Conservation (phyloP, 768 basidiomycete species). For the Termitomyces sp. region DNA sequence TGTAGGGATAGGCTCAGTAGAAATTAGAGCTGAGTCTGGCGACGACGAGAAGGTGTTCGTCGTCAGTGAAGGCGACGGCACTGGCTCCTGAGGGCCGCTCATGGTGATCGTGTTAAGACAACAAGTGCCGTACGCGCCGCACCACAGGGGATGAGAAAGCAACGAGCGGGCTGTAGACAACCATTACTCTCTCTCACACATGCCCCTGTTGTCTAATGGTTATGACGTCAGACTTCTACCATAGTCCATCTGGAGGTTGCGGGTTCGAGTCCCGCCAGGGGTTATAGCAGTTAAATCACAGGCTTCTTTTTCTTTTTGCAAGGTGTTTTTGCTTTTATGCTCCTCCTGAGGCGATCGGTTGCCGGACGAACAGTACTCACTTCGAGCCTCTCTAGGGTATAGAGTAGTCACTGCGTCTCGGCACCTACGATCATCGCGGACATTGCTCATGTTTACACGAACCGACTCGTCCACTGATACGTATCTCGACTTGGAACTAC, state of each 20-base stretch:
- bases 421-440: no score
- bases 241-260: constrained; percentile 67
- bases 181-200: neutral
- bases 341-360: no score
- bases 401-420: no score
- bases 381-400: no score
- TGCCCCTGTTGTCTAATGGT: constrained; percentile 85
- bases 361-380: no score
- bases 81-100: constrained; percentile 7
- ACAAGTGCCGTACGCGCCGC: neutral
- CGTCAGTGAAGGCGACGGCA: constrained; percentile 3
- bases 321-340: no score
- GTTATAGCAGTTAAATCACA: constrained; percentile 23
- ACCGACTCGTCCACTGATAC: no score
- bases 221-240: constrained; percentile 89
- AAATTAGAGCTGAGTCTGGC: constrained; percentile 3
- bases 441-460: no score
- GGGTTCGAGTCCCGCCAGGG: constrained; percentile 85
- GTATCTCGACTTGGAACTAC: no score
- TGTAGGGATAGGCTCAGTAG: constrained; percentile 5
- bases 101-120: constrained; percentile 11
- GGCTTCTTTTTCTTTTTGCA: no score
- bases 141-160: neutral
- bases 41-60: constrained; percentile 9
- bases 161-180: fast-evolving